Percentiles rank a stretch among this genome's conserved stretches.
phyloP scores from a whole-genome alignment of 495 filamentous ascomycete species.

The Hypoxylon perforatum region DNA sequence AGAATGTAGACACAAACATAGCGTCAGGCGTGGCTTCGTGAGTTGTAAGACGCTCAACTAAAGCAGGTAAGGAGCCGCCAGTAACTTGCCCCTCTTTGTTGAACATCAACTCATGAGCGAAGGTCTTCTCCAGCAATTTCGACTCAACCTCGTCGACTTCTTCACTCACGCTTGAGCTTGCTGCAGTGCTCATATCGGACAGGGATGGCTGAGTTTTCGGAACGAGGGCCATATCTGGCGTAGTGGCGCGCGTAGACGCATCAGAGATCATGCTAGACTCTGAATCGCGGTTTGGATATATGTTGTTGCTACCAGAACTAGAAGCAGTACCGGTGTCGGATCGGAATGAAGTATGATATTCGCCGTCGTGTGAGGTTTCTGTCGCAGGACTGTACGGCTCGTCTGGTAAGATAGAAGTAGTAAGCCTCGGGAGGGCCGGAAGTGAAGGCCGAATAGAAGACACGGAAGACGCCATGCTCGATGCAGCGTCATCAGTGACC shows the following conservation, averaged over 20 bases:
- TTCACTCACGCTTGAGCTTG: constrained; percentile 72
- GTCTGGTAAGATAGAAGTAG: constrained; percentile 53
- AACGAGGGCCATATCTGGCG: constrained; percentile 71
- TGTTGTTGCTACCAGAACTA: constrained; percentile 71
- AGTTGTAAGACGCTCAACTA: constrained; percentile 93
- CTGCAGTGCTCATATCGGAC: constrained; percentile 67
- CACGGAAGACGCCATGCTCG: constrained; percentile 52
- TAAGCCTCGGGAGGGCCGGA: constrained; percentile 61
- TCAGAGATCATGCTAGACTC: constrained; percentile 83
- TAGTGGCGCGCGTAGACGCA: constrained; percentile 89
- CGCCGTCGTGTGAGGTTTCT: constrained; percentile 52
- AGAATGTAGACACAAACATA: constrained; percentile 93
- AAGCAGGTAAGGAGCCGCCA: constrained; percentile 87
- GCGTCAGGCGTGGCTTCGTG: constrained; percentile 94
- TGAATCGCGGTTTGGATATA: constrained; percentile 82
- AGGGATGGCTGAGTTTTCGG: constrained; percentile 60
- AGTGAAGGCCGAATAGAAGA: constrained; percentile 54
- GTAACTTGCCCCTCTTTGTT: constrained; percentile 97
- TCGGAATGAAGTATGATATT: constrained; percentile 58
- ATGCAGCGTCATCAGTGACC: constrained; percentile 45
- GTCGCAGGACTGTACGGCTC: constrained; percentile 62
- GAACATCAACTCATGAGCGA: constrained; percentile 86
- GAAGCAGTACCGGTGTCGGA: constrained; percentile 62
- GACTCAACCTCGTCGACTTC: constrained; percentile 81
- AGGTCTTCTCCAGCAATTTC: constrained; percentile 85